Percentiles rank a stretch among this genome's conserved stretches.
phyloP scores from a whole-genome alignment of 768 basidiomycete species.

The Lactarius deliciosus region DNA sequence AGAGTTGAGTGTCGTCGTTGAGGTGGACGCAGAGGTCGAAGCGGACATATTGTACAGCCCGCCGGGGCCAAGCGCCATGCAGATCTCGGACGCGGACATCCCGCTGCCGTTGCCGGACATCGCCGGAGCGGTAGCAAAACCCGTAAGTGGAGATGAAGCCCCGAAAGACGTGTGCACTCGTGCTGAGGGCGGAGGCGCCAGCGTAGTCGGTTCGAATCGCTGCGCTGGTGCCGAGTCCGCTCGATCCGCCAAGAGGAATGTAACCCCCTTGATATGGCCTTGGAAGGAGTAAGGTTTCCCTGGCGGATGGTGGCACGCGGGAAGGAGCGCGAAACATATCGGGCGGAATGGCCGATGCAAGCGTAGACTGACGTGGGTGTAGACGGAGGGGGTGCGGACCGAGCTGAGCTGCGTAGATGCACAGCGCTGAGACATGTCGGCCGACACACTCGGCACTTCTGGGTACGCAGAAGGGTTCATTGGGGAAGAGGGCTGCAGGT shows the following conservation, averaged over 20 bases:
- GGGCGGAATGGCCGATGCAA: not conserved
- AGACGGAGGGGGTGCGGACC: not conserved
- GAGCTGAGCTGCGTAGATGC: not conserved
- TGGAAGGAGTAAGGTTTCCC: not conserved
- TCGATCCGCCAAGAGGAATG: conserved; percentile 18
- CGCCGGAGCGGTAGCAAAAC: not conserved
- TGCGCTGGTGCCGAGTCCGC: not conserved
- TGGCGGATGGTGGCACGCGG: not conserved
- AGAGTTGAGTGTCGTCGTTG: conserved; percentile 8
- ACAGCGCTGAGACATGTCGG: not conserved
- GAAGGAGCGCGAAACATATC: not conserved
- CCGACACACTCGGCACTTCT: not conserved
- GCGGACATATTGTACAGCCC: not conserved
- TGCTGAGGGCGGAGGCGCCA: not conserved
- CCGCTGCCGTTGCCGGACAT: not conserved
- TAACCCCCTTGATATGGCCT: conserved; percentile 15
- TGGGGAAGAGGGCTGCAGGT: not conserved
- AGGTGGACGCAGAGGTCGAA: conserved; percentile 4
- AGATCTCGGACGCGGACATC: not conserved
- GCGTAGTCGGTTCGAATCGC: not conserved
- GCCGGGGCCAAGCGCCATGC: not conserved
- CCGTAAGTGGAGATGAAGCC: not conserved
- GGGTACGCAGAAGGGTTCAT: not conserved
- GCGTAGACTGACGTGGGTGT: not conserved
- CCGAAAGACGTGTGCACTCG: not conserved